Base-by-base conservation (phyloP, 495 filamentous ascomycete species). In the Daldinia caldariorum region DNA sequence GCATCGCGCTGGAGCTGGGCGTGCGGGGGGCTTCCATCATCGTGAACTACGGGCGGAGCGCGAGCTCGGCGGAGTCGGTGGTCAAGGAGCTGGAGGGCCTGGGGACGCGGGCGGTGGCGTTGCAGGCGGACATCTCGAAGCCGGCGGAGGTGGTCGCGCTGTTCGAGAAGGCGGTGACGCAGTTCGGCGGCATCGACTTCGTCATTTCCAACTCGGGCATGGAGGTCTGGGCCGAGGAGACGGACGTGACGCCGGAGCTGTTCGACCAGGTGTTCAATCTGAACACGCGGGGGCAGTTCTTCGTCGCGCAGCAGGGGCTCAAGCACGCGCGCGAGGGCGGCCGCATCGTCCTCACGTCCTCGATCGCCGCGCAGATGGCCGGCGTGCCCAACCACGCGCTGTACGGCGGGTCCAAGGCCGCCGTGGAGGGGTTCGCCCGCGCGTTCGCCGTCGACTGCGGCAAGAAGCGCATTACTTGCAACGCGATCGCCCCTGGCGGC, bases 221-320 rank as follows among this genome's bases (percentile, higher is more conserved):
- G 71, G 89, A 89, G 76, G 83, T 82, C 37, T 89, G 86, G 80
- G 83, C 84, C 73, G 83, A 85, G 78, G 79, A 90, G 68, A 85
- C 88, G 58, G 90, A 94, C 64, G 88, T 93, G 38, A 93, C 91
- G 1, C 83, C 88, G 55, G 89, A 89, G 71, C 87, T 90, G 70
- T 94, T 89, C 83, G 91, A 94, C 79, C 83, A 85, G 43, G 88
- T 94, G 59, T 92, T 94, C 82, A 87, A 87, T 78, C 78, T 94
- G 63, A 96, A 96, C 81, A 86, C 86, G 4, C 86, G 90, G 1
- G 92, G 87, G 2, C 92, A 94, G 79, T 94, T 94, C 85, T 93
- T 94, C 81, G 89, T 92, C 51, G 89, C 88, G 58, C 87, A 89
- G 76, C 84, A 90, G 79, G 89, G 86, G 6, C 88, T 88, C 77